Evolutionary conservation across 2,329 filamentous ascomycete genomes (phyloP).

Genomic region (Dactylellina parvicollis): DNA sequence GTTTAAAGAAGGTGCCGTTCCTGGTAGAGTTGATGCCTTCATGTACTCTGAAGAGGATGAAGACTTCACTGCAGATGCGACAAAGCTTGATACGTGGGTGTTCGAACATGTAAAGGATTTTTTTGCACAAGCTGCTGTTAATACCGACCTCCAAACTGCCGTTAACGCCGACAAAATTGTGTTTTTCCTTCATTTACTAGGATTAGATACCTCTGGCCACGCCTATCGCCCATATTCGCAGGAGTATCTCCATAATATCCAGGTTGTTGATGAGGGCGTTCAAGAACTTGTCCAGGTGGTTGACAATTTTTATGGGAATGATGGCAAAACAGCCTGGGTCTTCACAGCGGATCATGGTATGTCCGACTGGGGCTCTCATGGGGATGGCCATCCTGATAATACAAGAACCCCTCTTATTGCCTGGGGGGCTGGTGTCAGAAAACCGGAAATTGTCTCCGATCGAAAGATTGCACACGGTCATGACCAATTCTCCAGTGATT

Average conservation of each 20-base stretch:
- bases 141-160: conserved; percentile 76
- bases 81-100: conserved; percentile 88
- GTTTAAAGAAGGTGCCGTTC: conserved; percentile 92
- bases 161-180: conserved; percentile 86
- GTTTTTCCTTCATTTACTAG: conserved; percentile 93
- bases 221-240: conserved; percentile 87
- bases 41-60: conserved; percentile 85
- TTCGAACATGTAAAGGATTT: conserved; percentile 91
- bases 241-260: conserved; percentile 93
- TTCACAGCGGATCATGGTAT: conserved; percentile 99
- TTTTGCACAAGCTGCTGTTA: conserved; percentile 80
- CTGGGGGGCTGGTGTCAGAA: conserved; percentile 84
- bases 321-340: conserved; percentile 87
- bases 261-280: conserved; percentile 90
- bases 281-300: conserved; percentile 82
- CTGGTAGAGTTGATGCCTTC: conserved; percentile 85
- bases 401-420: conserved; percentile 90
- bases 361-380: conserved; percentile 99
- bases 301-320: conserved; percentile 83
- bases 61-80: conserved; percentile 86
- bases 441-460: conserved; percentile 90
- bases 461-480: conserved; percentile 81
- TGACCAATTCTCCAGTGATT: conserved; percentile 89
- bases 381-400: conserved; percentile 96
- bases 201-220: conserved; percentile 90